Conservation (phyloP, 805 yeast genomes). For the Saturnispora dispora region DNA sequence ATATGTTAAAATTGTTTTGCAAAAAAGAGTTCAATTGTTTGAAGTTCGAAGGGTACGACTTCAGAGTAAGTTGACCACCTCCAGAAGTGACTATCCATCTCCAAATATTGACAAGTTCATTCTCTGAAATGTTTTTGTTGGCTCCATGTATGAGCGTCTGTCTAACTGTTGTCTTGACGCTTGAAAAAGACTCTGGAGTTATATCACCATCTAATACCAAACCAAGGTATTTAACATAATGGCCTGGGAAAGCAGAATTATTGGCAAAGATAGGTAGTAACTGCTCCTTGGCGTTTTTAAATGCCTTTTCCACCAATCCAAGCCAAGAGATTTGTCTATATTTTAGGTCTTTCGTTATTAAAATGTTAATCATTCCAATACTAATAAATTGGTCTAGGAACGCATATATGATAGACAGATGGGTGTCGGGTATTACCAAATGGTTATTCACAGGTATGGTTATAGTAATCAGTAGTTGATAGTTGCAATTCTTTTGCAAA, state of each 20-base stretch:
- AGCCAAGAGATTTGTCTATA: neutral
- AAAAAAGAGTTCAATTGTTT: neutral
- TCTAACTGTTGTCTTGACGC: slow-evolving; percentile 1
- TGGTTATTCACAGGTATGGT: neutral
- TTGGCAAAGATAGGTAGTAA: neutral
- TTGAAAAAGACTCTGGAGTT: neutral
- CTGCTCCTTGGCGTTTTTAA: neutral
- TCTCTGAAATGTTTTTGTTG: slow-evolving; percentile 1
- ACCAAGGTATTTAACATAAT: neutral
- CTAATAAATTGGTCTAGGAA: slow-evolving; percentile 1
- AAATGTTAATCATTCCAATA: slow-evolving; percentile 3
- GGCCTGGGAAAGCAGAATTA: neutral
- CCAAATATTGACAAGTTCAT: slow-evolving; percentile 1
- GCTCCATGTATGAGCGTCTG: slow-evolving; percentile 3
- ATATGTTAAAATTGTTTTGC: neutral
- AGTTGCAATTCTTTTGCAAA: neutral
- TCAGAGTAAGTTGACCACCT: slow-evolving; percentile 1
- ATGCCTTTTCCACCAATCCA: neutral
- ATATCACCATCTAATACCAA: slow-evolving; percentile 4
- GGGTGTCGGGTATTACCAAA: neutral
- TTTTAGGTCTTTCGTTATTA: slow-evolving; percentile 1
- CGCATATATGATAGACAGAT: neutral
- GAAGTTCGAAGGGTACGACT: slow-evolving; percentile 4
- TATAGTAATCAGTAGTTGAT: neutral
- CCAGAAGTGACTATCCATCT: neutral